Evolutionary conservation across 169 alveolate species (phyloP).

Genomic region (Fabrea salina): DNA sequence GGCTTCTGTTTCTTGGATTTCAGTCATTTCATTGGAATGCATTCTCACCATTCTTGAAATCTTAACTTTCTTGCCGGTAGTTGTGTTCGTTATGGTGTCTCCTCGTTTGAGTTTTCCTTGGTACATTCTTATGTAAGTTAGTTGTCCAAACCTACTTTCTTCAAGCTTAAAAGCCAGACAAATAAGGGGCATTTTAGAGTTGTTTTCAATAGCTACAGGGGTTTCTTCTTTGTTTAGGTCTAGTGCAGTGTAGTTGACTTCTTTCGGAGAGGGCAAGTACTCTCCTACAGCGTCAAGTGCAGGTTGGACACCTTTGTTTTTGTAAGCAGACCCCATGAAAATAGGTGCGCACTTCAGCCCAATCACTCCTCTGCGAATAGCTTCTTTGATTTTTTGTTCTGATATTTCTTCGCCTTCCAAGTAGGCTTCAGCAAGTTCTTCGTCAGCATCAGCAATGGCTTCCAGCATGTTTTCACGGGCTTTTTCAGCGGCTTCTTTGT

Average conservation of each 20-base stretch:
- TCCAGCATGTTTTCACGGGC: slow-evolving; percentile 76
- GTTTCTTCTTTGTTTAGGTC: slow-evolving; percentile 57
- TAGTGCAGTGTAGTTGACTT: slow-evolving; percentile 52
- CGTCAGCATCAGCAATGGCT: slow-evolving; percentile 91
- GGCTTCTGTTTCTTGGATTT: slow-evolving; percentile 86
- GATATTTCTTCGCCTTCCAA: slow-evolving; percentile 74
- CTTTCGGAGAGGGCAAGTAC: slow-evolving; percentile 90
- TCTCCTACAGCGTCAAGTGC: slow-evolving; percentile 91
- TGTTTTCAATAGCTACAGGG: slow-evolving; percentile 56
- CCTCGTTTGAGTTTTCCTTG: slow-evolving; percentile 88
- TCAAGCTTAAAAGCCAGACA: slow-evolving; percentile 93
- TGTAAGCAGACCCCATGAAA: slow-evolving; percentile 94
- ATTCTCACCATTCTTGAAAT: slow-evolving; percentile 72
- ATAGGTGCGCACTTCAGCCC: slow-evolving; percentile 84
- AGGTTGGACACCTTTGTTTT: slow-evolving; percentile 92
- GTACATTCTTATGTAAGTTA: slow-evolving; percentile 90
- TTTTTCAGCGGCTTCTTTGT: slow-evolving; percentile 32
- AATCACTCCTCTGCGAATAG: slow-evolving; percentile 75
- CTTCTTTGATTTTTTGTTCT: slow-evolving; percentile 46
- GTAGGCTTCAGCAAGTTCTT: slow-evolving; percentile 88
- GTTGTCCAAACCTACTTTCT: slow-evolving; percentile 87
- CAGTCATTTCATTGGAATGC: slow-evolving; percentile 94
- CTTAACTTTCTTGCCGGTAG: slow-evolving; percentile 62
- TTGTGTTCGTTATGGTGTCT: slow-evolving; percentile 65
- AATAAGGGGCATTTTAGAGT: slow-evolving; percentile 85